These are phyloP conservation scores for Teratosphaeriaceae sp. DNA, from an alignment of 2,329 filamentous ascomycete genomes.

Conservation along the genomic window DNA sequence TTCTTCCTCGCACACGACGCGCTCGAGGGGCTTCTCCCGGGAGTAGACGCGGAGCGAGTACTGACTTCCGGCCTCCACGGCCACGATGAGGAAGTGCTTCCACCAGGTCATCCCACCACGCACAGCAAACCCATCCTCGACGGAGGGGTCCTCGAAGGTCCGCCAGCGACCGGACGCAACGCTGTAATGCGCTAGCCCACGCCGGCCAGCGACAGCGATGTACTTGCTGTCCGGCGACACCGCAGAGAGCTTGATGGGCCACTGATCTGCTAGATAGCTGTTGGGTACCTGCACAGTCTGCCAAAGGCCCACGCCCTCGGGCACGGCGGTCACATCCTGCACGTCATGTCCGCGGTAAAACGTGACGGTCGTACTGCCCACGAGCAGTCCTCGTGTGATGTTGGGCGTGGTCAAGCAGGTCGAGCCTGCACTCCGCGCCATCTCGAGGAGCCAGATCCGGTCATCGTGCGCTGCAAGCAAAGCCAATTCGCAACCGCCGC, in stretches of 20 bases:
- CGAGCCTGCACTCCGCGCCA: constrained; percentile 87
- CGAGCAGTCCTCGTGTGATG: constrained; percentile 78
- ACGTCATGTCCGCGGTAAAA: constrained; percentile 91
- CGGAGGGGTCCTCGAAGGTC: constrained; percentile 72
- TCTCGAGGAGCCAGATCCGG: constrained; percentile 79
- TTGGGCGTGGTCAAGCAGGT: constrained; percentile 90
- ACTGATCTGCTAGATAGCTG: constrained; percentile 80
- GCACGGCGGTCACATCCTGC: constrained; percentile 83
- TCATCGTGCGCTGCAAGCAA: constrained; percentile 62
- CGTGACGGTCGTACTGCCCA: constrained; percentile 82
- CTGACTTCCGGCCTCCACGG: constrained; percentile 76
- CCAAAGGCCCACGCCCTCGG: constrained; percentile 90
- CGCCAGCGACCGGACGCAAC: constrained; percentile 93
- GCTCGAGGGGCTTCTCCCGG: constrained; percentile 71
- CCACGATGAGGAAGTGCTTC: constrained; percentile 87
- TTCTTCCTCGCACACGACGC: constrained; percentile 67
- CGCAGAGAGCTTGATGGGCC: constrained; percentile 82
- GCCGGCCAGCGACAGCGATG: constrained; percentile 87
- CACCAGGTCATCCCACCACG: constrained; percentile 98
- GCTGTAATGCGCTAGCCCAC: constrained; percentile 92
- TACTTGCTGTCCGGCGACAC: constrained; percentile 91
- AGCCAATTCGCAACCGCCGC: constrained; percentile 78
- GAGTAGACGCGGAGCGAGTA: constrained; percentile 86
- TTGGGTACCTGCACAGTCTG: constrained; percentile 83
- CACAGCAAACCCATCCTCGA: constrained; percentile 87